Evolutionary conservation across 805 yeast species (phyloP).

Genomic region (Zygotorulaspora danielsina): DNA sequence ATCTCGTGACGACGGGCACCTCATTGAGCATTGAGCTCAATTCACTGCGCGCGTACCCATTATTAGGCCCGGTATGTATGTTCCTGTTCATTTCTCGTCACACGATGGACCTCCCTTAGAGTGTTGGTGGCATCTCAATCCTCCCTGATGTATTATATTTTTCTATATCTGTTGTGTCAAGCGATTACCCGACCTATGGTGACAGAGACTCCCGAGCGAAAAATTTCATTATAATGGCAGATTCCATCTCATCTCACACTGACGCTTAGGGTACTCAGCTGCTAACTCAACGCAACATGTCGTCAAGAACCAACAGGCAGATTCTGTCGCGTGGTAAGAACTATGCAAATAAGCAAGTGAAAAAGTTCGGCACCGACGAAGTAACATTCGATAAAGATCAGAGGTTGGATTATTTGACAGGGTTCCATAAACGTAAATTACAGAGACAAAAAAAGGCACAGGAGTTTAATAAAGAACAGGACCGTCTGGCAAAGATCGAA

Average conservation of each 20-base stretch:
- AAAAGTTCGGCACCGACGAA: constrained; percentile 70
- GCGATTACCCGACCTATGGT: background rate
- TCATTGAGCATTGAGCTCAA: constrained; percentile 13
- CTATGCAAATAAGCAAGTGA: constrained; percentile 64
- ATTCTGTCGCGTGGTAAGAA: constrained; percentile 82
- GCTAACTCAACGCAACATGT: background rate
- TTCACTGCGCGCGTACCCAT: constrained; percentile 1
- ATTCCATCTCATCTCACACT: constrained; percentile 7
- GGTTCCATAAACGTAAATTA: constrained; percentile 90
- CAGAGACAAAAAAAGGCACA: constrained; percentile 85
- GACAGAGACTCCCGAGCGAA: constrained; percentile 3
- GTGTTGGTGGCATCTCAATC: background rate
- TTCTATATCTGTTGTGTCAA: too few relatives aligned
- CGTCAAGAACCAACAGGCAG: constrained; percentile 54
- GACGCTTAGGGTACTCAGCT: too few relatives aligned
- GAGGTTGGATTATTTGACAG: constrained; percentile 83
- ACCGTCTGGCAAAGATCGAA: constrained; percentile 63
- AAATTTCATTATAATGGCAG: constrained; percentile 8
- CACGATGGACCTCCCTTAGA: background rate
- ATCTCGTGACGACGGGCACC: constrained; percentile 62
- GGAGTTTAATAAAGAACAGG: constrained; percentile 71
- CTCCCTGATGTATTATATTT: background rate
- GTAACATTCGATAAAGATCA: constrained; percentile 77
- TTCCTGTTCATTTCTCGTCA: background rate
- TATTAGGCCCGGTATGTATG: background rate